Evolutionary conservation across 371 early-diverging fungal species (phyloP).

Genomic region (Circinella umbellata): DNA sequence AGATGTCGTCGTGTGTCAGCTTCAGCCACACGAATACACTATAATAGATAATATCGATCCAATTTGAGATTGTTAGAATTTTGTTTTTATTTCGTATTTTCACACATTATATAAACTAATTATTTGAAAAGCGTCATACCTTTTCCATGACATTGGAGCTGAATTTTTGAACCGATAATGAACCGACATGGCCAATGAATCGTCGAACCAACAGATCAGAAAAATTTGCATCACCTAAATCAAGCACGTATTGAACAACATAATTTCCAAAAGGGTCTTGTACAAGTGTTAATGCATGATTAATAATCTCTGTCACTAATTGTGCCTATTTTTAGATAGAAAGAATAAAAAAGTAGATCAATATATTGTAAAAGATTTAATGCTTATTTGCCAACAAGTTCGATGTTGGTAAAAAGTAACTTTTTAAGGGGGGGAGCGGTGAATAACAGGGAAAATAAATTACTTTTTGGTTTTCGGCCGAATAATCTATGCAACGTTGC

Average conservation of each 20-base stretch:
- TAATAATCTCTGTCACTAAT: conserved; percentile 78
- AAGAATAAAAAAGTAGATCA: neutral
- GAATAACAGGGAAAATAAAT: neutral
- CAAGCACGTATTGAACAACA: conserved; percentile 96
- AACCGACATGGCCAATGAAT: conserved; percentile 76
- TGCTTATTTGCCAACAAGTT: too few species aligned
- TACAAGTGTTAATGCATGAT: conserved; percentile 80
- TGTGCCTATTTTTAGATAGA: conserved; percentile 42
- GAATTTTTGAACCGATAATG: conserved; percentile 88
- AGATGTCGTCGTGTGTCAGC: conserved; percentile 69
- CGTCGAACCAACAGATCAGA: conserved; percentile 77
- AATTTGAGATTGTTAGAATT: neutral
- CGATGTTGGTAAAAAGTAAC: too few species aligned
- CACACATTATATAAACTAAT: too few species aligned
- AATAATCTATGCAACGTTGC: conserved; percentile 95
- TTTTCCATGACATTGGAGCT: conserved; percentile 95
- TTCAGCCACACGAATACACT: conserved; percentile 85
- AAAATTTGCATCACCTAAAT: conserved; percentile 71
- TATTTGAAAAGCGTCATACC: conserved; percentile 26
- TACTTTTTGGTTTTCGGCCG: conserved; percentile 71
- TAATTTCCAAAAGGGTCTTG: conserved; percentile 98
- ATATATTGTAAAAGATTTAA: neutral
- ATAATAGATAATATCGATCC: conserved; percentile 4
- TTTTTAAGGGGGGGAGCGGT: neutral
- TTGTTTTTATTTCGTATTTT: too few species aligned